Conservation (phyloP, 2,329 filamentous ascomycete species). For the Aspergillus melleus region DNA sequence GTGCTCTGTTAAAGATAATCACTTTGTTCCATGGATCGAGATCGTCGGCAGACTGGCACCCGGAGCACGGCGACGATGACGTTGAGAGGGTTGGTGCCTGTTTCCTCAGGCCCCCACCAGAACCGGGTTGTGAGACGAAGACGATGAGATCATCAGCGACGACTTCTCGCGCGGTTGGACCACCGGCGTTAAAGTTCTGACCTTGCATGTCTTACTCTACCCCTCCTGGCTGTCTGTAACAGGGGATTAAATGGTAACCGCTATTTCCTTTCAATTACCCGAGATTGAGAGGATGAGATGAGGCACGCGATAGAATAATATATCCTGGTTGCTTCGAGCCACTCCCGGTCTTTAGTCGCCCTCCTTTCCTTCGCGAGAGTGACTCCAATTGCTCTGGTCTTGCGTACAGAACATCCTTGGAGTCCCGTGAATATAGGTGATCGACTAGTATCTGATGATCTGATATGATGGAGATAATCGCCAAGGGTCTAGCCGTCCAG, state of each 20-base stretch:
- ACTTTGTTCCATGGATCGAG: neutral
- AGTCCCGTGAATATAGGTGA: neutral
- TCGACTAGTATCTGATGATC: neutral
- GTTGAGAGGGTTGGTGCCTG: neutral
- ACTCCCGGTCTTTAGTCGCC: no score
- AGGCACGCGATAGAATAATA: neutral
- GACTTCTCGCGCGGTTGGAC: neutral
- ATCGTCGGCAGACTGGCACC: no score
- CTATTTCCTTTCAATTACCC: neutral
- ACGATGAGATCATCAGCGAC: conserved; percentile 4
- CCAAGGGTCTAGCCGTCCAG: neutral
- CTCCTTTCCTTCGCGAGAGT: neutral
- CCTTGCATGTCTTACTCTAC: conserved; percentile 5
- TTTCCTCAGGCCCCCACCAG: no score
- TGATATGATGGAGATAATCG: neutral
- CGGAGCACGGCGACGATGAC: neutral
- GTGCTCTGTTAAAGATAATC: neutral
- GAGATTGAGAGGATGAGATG: neutral
- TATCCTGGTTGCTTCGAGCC: neutral
- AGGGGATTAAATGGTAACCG: neutral
- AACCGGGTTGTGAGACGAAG: neutral
- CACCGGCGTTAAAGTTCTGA: conserved; percentile 12
- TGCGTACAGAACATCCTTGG: neutral
- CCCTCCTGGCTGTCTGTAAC: neutral
- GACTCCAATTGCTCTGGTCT: neutral